Evolutionary conservation across 1,139 yeast species (phyloP), one percentile per base, ranked within the genome.

Genomic region (Meyerozyma athensensis): DNA sequence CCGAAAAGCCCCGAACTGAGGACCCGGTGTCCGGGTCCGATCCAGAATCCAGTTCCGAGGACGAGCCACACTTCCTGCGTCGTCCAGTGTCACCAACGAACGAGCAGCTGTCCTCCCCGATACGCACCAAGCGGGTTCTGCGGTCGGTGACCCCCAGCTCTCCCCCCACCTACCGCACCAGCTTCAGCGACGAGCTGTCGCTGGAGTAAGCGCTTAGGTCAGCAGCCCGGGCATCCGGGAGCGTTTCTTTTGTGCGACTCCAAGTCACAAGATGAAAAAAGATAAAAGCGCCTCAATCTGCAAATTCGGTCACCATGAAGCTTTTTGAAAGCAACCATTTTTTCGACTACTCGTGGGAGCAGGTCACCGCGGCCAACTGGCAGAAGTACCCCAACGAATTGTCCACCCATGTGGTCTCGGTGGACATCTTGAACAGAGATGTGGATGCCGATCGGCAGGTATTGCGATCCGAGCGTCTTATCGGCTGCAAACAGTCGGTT

Each of bases 361-460:
- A 86, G 53, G 96, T 92, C 14, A 85, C 96, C 1, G 90, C 95
- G 0, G 97, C 97, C 42, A 90, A 92, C 60, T 92, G 98, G 98
- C 81, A 79, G 47, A 92, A 92, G 54, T 92, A 92, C 61, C 98
- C 98, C 12, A 92, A 92, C 48, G 95, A 89, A 53, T 71, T 83
- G 44, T 82, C 96, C 6, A 77, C 95, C 1, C 98, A 92, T 62
- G 98, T 92, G n/a, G 82, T 87, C 13, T 94, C 95, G 1, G 97
- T 92, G 5, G 98, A 92, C 58, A 86, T 87, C 2, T 63, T 92
- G 35, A 67, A 82, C 42, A 71, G 97, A 43, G 86, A 81, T 47
- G 56, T 87, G 21, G 78, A 81, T 50, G 64, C 72, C 1, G 60
- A 58, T 7, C 72, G 76, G 1, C 74, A 79, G 16, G 68, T 77